Base-by-base conservation (phyloP, 176 grass and related monocot genomes). In the Hsuehochloa calcarea region DNA sequence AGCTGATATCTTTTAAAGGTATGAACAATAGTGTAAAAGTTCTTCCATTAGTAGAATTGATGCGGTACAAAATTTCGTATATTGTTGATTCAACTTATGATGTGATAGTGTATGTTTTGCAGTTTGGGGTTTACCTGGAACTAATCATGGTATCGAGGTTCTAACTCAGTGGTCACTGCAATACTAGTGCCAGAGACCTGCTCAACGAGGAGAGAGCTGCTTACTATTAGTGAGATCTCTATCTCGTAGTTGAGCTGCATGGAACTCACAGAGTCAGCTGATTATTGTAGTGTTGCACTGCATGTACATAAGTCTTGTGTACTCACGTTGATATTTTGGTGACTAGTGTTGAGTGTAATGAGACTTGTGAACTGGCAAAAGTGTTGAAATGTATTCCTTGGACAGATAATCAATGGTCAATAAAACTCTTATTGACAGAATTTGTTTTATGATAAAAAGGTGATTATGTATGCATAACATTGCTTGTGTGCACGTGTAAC, bases 101-200 rank as follows among this genome's bases (percentile, higher is more conserved):
- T 41, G 6, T 0, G 6, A 1, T 35, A 14, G 83, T 58, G 3
- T 79, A 11, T 49, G 3, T 69, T 13, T 44, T 84, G 80, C 75
- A 74, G 75, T 61, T 52, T 65, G 35, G 19, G 19, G 78, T 70
- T 77, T 16, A 74, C 49, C 74, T 90, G 82, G 43, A 70, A 91
- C 88, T 87, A 44, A 87, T 91, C 75, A 74, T 81, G 51, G 54
- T 78, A 35, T 14, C 23, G 19, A 83, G 54, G 15, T 70, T 69
- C 83, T 75, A 82, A 83, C 47, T 84, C 19, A 60, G 82, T 74
- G 84, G 89, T 93, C 87, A 63, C 91, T 96, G 91, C 87, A 38
- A 66, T 96, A 87, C 91, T 96, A 88, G 77, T 76, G 78, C 60
- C 67, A 88, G 89, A 90, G 84, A 85, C 89, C 81, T 82, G 80